These are phyloP conservation scores for Berberis vulgaris DNA, from an alignment of 164 flowering plant species.

Conservation along the genomic window DNA sequence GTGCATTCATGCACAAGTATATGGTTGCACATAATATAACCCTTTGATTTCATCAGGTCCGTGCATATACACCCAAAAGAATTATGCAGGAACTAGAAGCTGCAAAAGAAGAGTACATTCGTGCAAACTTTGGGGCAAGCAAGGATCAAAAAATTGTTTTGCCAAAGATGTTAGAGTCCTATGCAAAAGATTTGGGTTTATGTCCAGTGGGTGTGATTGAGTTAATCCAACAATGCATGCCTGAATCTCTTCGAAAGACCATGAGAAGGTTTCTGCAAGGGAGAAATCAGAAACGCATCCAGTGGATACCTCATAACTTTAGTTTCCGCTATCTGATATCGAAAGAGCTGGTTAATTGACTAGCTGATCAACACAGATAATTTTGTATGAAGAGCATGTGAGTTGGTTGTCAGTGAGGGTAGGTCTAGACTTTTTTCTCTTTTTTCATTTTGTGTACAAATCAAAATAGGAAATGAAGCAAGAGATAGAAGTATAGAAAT, in stretches of 20 bases:
- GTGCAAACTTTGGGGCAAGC: slow-evolving; percentile 59
- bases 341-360: slow-evolving; percentile 60
- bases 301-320: slow-evolving; percentile 79
- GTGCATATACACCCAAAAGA: slow-evolving; percentile 71
- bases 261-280: slow-evolving; percentile 39
- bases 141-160: slow-evolving; percentile 59
- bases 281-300: slow-evolving; percentile 56
- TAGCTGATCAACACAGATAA: neutral
- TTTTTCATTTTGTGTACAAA: too few species aligned
- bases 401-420: neutral
- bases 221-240: slow-evolving; percentile 57
- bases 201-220: slow-evolving; percentile 44
- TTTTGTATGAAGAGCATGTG: neutral
- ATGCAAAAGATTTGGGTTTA: slow-evolving; percentile 62
- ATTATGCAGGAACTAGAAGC: slow-evolving; percentile 68
- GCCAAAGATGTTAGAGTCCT: slow-evolving; percentile 75
- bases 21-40: neutral
- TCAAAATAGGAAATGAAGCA: too few species aligned
- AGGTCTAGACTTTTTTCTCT: too few species aligned
- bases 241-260: slow-evolving; percentile 46
- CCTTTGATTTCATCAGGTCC: slow-evolving; percentile 42
- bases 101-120: slow-evolving; percentile 83
- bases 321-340: slow-evolving; percentile 71
- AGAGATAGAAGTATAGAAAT: too few species aligned
- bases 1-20: too few species aligned